Evolutionary conservation across 2,329 filamentous ascomycete species (phyloP), one percentile per base, ranked within the genome.

Genomic region (Simplicillium aogashimaense): DNA sequence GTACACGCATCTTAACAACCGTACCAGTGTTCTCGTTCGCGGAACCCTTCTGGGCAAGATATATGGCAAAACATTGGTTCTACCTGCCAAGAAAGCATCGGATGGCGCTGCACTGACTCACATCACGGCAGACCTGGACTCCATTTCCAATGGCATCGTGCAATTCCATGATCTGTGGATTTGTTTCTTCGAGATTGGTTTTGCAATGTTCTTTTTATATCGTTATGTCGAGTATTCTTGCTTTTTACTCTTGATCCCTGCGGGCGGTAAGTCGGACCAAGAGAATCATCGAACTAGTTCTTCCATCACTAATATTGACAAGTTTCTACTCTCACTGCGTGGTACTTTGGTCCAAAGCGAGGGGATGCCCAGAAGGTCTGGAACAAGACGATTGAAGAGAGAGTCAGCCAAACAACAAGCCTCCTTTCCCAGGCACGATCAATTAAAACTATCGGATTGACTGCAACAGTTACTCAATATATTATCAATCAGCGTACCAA

Each of bases 391-490:
- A 25, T 20, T 3, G 36, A 41, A 5, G 35, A 33, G 12, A 35
- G 40, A 3, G 37, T 42, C 28, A 25, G 36, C 7, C 30, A 37
- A 13, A 39, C 40, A 12, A 38, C 37, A 7, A 42, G 39, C 14
- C 5, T 42, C 2, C 20, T 42, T 25, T 36, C 40, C 8, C 40
- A 42, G 25, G 20, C 39, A 1, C 38, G 29, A 13, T 18, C 15
- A 4, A 15, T 42, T 11, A 42, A 42, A 16, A 14, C 20, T 3
- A 39, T 35, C 30, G 40, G 40, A 2, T 29, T 39, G 9, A 29
- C 36, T 3, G 14, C 11, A 3, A 4, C 36, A 15, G 5, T 42
- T 6, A 14, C 25, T 3, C 15, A 14, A 6, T 17, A 17, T 15
- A 29, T 42, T 12, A 10, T 30, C 4, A 1, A 14, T 2, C 25